Evolutionary conservation across 2,329 filamentous ascomycete genomes (phyloP).

Genomic region (Penicillium sp.): DNA sequence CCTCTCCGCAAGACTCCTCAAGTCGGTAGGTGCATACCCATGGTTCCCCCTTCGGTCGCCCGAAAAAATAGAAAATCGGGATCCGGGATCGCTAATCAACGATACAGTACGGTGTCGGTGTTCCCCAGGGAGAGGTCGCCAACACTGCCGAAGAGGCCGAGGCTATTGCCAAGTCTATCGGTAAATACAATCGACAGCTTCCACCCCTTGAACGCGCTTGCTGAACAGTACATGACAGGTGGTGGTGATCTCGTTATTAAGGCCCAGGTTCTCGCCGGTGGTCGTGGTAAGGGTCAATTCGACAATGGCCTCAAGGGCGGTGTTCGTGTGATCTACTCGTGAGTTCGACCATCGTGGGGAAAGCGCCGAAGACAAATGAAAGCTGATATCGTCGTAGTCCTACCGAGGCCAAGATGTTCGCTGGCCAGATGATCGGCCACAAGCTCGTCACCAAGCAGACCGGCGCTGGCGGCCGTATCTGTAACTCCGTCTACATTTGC

Average conservation of each 20-base stretch:
- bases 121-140: slow-evolving; percentile 86
- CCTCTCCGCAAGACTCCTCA: slow-evolving; percentile 87
- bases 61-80: slow-evolving; percentile 6
- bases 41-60: slow-evolving; percentile 15
- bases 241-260: slow-evolving; percentile 98
- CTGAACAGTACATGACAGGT: slow-evolving; percentile 42
- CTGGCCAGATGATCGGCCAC: slow-evolving; percentile 98
- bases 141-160: slow-evolving; percentile 82
- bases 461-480: slow-evolving; percentile 84
- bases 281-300: slow-evolving; percentile 95
- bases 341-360: slow-evolving; percentile 31
- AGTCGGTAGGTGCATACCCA: slow-evolving; percentile 48
- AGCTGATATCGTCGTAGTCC: slow-evolving; percentile 50
- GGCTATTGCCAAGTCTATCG: slow-evolving; percentile 82
- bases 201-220: slow-evolving; percentile 1
- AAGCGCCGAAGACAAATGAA: not conserved
- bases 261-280: slow-evolving; percentile 96
- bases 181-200: slow-evolving; percentile 45
- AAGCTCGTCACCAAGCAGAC: slow-evolving; percentile 99
- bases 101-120: slow-evolving; percentile 82
- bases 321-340: slow-evolving; percentile 97
- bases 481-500: slow-evolving; percentile 97
- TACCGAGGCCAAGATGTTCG: slow-evolving; percentile 93
- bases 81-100: slow-evolving; percentile 23
- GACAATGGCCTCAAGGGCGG: slow-evolving; percentile 98